These are phyloP conservation scores for Oryza brachyantha DNA, from an alignment of 176 grass and related monocot species.

Conservation along the genomic window DNA sequence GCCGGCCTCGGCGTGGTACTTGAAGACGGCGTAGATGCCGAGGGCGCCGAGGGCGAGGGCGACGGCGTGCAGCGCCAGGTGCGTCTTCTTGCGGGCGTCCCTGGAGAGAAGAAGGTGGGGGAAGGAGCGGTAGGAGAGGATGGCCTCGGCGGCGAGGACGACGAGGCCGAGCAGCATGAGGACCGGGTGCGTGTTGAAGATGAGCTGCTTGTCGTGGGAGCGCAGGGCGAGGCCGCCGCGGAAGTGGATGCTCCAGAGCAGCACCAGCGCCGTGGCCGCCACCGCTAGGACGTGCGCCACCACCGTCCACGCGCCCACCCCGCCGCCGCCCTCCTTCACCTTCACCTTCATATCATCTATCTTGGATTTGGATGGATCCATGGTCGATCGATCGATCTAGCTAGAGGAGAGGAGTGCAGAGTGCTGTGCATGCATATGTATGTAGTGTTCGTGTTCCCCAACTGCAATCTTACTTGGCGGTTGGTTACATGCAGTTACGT, in stretches of 20 bases:
- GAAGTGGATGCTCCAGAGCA: slow-evolving; percentile 79
- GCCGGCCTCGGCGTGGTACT: slow-evolving; percentile 61
- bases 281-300: slow-evolving; percentile 47
- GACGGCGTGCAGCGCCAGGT: slow-evolving; percentile 60
- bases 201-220: slow-evolving; percentile 53
- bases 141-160: slow-evolving; percentile 72
- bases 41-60: slow-evolving; percentile 40
- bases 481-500: no score
- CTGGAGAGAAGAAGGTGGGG: neutral
- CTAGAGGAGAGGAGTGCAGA: no score
- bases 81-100: slow-evolving; percentile 50
- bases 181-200: slow-evolving; percentile 90
- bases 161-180: slow-evolving; percentile 69
- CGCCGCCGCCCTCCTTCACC: neutral
- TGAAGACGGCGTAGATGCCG: slow-evolving; percentile 73
- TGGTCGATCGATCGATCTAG: no score
- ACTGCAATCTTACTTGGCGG: no score
- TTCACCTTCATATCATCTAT: no score
- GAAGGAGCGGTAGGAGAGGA: slow-evolving; percentile 62
- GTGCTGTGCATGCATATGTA: no score
- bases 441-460: no score
- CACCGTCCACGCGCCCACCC: slow-evolving; percentile 16
- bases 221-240: slow-evolving; percentile 65
- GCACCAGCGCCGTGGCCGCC: slow-evolving; percentile 50
- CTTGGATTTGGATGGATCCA: no score